phyloP scores from a whole-genome alignment of 1,284 basidiomycete genomes.

The Coniferiporia weirii region DNA sequence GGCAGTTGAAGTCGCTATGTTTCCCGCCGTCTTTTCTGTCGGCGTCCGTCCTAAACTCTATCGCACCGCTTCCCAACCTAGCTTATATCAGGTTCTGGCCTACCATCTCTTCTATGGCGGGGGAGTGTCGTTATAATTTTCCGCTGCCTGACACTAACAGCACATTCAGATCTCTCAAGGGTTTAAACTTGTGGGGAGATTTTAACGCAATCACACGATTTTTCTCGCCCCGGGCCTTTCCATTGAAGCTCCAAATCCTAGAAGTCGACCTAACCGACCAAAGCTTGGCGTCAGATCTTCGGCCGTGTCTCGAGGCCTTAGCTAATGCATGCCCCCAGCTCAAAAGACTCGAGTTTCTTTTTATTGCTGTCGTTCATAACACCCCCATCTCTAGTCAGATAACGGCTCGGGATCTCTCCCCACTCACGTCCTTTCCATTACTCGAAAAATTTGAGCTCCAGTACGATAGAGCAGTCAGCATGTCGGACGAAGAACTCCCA shows the following conservation, averaged over 20 bases:
- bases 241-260: background rate
- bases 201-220: background rate
- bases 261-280: too few relatives aligned
- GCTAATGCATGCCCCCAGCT: background rate
- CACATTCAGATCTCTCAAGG: too few relatives aligned
- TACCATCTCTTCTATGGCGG: too few relatives aligned
- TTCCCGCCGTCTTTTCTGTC: too few relatives aligned
- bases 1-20: background rate
- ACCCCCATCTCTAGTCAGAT: background rate
- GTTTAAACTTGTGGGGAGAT: too few relatives aligned
- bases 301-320: background rate
- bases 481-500: background rate
- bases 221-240: background rate
- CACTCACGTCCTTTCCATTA: background rate
- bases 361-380: background rate
- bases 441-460: background rate
- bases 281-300: background rate
- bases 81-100: too few relatives aligned
- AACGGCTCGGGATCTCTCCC: background rate
- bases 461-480: background rate
- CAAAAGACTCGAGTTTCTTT: background rate
- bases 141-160: too few relatives aligned
- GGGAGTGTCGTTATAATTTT: too few relatives aligned
- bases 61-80: too few relatives aligned
- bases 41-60: too few relatives aligned